Base-by-base conservation (phyloP, 2,329 filamentous ascomycete genomes). In the Aphanocladium album region DNA sequence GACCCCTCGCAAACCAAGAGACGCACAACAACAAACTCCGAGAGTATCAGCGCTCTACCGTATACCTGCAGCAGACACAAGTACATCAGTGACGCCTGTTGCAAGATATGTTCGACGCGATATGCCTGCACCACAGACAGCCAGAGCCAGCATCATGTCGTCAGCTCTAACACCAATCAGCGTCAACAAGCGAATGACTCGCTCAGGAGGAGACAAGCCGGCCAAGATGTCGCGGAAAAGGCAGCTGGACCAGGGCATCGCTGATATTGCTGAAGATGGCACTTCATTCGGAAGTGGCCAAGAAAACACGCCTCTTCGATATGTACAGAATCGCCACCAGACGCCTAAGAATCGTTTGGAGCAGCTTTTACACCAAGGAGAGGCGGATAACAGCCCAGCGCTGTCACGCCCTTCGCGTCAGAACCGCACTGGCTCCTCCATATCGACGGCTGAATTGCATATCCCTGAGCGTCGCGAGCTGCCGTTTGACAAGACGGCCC, bases 261-360 rank as follows among this genome's bases (percentile, higher is more conserved):
- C 73, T 27, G 68, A 67, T 7, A 64, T 84, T 37, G 76, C 80
- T 2, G 82, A 85, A 62, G 81, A 84, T 64, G 80, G 80, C 1
- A 76, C 61, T 63, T 67, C 49, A 64, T 70, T 74, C 43, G 50
- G 45, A 8, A 53, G n/a, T 4, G 14, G 27, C 5, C 53, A 57
- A 23, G 49, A 60, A 33, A 54, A 30, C 23, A 62, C 60, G 4
- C 53, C 61, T 39, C 52, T 23, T 39, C 49, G 5, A 21, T 63
- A 23, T 62, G 57, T 33, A 55, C 60, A 5, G 57, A 45, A 27
- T 19, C 55, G 9, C 57, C 19, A 19, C 19, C 35, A 14, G 25
- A 57, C 62, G 21, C 57, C 66, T 58, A 70, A 68, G 27, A 67
- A 71, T 33, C 71, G 72, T 17, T 62, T 79, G 33, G 67, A 70